Conservation (phyloP, 495 filamentous ascomycete genomes). For the Talaromyces proteolyticus region DNA sequence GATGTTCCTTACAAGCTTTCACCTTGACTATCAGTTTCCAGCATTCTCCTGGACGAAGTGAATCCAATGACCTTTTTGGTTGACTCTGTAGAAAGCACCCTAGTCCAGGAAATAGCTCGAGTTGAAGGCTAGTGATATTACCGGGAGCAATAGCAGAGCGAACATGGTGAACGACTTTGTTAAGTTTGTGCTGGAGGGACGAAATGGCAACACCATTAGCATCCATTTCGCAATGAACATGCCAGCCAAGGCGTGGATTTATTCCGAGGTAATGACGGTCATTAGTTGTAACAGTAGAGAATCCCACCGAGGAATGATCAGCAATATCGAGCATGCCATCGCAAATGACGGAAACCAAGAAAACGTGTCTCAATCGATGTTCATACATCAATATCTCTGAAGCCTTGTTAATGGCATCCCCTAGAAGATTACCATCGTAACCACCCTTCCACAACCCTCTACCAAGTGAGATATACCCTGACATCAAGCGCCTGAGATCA, state of each 20-base stretch:
- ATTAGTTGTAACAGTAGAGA: background rate
- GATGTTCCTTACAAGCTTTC: background rate
- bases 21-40: conserved; percentile 2
- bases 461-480: background rate
- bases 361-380: background rate
- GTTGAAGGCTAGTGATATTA: conserved; percentile 1
- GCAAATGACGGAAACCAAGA: background rate
- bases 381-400: background rate
- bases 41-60: conserved; percentile 11
- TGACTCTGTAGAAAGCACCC: conserved; percentile 2
- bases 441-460: background rate
- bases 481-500: background rate
- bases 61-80: background rate
- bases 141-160: conserved; percentile 9
- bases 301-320: background rate
- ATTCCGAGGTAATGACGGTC: background rate
- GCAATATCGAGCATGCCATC: background rate
- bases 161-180: background rate
- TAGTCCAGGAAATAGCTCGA: conserved; percentile 5
- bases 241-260: conserved; percentile 16
- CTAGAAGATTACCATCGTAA: background rate
- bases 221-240: conserved; percentile 10
- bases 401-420: background rate
- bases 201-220: conserved; percentile 1
- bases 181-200: conserved; percentile 6